Evolutionary conservation across 2,329 filamentous ascomycete genomes (phyloP).

Genomic region (Xylariomycetidae sp.): DNA sequence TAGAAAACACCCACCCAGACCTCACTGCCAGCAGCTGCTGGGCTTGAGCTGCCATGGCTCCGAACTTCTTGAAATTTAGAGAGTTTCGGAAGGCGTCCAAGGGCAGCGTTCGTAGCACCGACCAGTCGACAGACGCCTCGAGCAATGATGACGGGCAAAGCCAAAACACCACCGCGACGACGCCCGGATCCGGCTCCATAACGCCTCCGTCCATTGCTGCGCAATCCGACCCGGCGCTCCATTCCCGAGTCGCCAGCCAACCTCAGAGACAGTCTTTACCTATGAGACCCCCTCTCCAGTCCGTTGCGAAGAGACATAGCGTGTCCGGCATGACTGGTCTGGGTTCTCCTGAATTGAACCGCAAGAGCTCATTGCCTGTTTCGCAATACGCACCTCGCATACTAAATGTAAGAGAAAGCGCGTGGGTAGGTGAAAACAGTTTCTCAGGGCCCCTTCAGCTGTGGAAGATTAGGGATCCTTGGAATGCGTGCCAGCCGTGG

Average conservation of each 20-base stretch:
- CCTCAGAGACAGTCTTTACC: constrained; percentile 26
- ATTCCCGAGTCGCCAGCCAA: constrained; percentile 54
- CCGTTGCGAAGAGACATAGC: constrained; percentile 48
- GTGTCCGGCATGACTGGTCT: constrained; percentile 60
- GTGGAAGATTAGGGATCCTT: no score
- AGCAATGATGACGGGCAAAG: constrained; percentile 52
- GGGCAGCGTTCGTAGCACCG: constrained; percentile 67
- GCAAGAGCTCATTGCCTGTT: constrained; percentile 52
- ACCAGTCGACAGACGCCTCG: constrained; percentile 56
- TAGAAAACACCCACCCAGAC: no score
- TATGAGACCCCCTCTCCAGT: constrained; percentile 32
- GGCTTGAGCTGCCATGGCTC: constrained; percentile 41
- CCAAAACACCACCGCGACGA: constrained; percentile 44
- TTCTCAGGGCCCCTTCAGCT: no score
- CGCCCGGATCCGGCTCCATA: constrained; percentile 63
- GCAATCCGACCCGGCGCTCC: constrained; percentile 60
- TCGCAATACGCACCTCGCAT: constrained; percentile 81
- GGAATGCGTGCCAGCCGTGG: no score
- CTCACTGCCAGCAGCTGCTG: constrained; percentile 8
- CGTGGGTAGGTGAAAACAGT: no score
- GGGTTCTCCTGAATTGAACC: constrained; percentile 49
- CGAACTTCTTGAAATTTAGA: constrained; percentile 64
- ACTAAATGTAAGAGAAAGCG: constrained; percentile 72
- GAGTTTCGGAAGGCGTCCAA: constrained; percentile 73
- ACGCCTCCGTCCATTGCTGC: constrained; percentile 72